Percentiles rank a stretch among this genome's conserved stretches.
Evolutionary conservation across 192 early-diverging fungal species (phyloP).

Genomic region (Coemansia sp.): DNA sequence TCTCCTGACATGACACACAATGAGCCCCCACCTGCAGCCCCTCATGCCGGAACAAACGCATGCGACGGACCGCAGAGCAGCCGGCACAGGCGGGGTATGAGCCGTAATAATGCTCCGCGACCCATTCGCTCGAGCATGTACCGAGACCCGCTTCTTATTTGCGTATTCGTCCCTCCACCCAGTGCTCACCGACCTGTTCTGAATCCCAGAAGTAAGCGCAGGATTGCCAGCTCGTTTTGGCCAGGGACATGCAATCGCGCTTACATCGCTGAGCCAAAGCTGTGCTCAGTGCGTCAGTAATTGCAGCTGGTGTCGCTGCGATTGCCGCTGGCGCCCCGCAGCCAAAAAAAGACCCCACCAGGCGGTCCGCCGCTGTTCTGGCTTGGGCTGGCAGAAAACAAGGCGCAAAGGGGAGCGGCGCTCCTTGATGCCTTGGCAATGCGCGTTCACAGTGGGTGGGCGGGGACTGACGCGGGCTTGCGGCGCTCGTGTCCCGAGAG

Average conservation of each 20-base stretch:
- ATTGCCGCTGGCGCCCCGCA: neutral
- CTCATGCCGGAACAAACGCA: neutral
- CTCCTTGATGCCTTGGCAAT: neutral
- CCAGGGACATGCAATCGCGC: neutral
- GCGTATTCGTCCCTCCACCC: neutral
- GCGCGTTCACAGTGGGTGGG: neutral
- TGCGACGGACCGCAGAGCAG: neutral
- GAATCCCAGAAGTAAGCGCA: neutral
- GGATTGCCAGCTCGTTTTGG: neutral
- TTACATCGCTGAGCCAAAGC: neutral
- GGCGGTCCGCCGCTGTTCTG: neutral
- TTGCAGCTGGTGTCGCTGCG: neutral
- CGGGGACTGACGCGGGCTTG: no score
- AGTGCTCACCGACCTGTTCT: no score
- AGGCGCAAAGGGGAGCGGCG: conserved; percentile 2
- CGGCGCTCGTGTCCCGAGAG: conserved; percentile 7
- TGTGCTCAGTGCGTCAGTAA: neutral
- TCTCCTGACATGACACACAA: conserved; percentile 8
- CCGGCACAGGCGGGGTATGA: neutral
- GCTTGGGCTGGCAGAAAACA: neutral
- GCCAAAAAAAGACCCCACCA: neutral
- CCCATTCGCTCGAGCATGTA: neutral
- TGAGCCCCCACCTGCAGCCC: neutral
- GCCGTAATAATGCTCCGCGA: neutral
- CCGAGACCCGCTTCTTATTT: conserved; percentile 1